Evolutionary conservation across 2,329 filamentous ascomycete genomes (phyloP).

Genomic region (Aspergillus fischeri): DNA sequence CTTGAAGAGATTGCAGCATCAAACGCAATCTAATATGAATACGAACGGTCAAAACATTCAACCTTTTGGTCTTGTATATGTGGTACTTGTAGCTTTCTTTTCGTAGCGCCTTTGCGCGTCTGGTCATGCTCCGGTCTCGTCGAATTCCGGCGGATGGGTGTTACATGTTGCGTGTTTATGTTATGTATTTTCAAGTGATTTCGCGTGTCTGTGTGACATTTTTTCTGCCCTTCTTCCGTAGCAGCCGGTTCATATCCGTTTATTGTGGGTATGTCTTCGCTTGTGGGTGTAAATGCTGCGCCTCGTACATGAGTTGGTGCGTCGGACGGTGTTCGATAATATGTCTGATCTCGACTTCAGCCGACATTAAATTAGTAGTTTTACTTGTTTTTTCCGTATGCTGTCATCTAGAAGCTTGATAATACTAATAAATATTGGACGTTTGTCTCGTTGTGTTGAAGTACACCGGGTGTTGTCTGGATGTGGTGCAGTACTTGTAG

Average conservation of each 20-base stretch:
- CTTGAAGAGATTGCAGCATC: conserved; percentile 26
- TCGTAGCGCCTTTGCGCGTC: not conserved
- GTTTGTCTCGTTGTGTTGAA: not conserved
- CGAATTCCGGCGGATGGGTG: not conserved
- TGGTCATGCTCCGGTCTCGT: not conserved
- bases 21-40: conserved; percentile 35
- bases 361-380: not conserved
- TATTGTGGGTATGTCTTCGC: not conserved
- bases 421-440: not conserved
- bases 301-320: not conserved
- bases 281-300: not conserved
- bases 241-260: not conserved
- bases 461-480: not conserved
- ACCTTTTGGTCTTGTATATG: not conserved
- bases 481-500: not conserved
- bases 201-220: not conserved
- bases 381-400: not conserved
- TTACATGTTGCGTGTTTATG: not conserved
- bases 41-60: conserved; percentile 25
- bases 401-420: no score
- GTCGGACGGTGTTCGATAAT: not conserved
- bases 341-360: not conserved
- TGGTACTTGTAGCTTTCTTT: not conserved
- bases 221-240: not conserved
- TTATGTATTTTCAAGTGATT: not conserved